Evolutionary conservation across 768 basidiomycete genomes (phyloP), one percentile per base, ranked within the genome.

Genomic region (Naematelia aurantialba): DNA sequence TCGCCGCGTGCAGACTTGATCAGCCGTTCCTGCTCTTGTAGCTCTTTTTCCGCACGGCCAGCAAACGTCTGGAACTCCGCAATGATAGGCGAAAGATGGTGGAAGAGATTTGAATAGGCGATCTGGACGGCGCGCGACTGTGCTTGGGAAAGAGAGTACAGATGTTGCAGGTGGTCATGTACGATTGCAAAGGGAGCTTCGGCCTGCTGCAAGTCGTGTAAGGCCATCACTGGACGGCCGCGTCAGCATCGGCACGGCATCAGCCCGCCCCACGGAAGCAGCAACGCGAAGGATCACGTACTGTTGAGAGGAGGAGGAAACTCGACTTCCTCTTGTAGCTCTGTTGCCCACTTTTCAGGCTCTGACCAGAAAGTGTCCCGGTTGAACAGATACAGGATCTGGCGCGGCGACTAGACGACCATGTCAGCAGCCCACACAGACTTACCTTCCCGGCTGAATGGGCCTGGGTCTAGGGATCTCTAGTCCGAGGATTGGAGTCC

Each of bases 311-410:
- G 61, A 26, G 71, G 71, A 3, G 71, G 71, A 3, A 73, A 45
- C 26, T 56, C 45, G 1, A 73, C 52, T 21, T 62, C 65, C 52
- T 73, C 72, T 47, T 69, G 62, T 14, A 67, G 60, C 19, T 66
- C 63, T 8, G 56, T 52, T 4, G 68, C 70, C 62, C 67, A 74
- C 30, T 65, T 59, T 25, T 73, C 68, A 8, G 75, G 62, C 14
- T 74, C 72, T 2, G 60, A 55, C 60, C 61, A 71, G 60, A 76
- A 76, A 0, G 67, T 68, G 31, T 69, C 71, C 13, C 72, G 55
- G 55, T 76, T 72, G 60, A 66, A 76, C 19, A 69, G 61, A 48
- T 68, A 73, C 25, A 76, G 30, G 11, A 52, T 56, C 45, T 58
- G 46, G 24, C 46, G n/a, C 10, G 52, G 54, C 12, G 60, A 52